Evolutionary conservation across 768 basidiomycete genomes (phyloP).

Genomic region (Podaxis rugospora): DNA sequence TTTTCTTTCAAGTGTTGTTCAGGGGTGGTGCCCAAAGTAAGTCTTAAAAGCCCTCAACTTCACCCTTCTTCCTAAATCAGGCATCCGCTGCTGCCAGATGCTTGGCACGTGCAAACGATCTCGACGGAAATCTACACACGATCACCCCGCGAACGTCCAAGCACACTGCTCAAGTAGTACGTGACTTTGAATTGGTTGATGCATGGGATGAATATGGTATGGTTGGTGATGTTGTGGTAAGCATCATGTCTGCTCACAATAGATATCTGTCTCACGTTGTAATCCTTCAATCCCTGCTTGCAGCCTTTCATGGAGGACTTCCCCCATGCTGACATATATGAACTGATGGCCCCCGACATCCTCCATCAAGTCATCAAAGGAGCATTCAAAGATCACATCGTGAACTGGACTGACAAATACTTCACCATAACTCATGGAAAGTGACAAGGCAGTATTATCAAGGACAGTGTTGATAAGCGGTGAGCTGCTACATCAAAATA

Average conservation of each 20-base stretch:
- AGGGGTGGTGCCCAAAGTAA: slow-evolving; percentile 24
- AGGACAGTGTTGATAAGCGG: slow-evolving; percentile 31
- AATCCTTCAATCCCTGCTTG: neutral
- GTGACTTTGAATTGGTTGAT: neutral
- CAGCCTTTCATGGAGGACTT: slow-evolving; percentile 28
- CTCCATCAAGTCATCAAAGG: slow-evolving; percentile 37
- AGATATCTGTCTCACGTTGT: neutral
- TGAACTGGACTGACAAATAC: slow-evolving; percentile 30
- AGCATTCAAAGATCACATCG: slow-evolving; percentile 38
- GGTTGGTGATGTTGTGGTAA: neutral
- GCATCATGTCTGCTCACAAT: neutral
- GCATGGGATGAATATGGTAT: slow-evolving; percentile 10
- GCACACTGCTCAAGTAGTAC: neutral
- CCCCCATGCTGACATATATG: slow-evolving; percentile 27
- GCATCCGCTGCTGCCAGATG: too few relatives aligned
- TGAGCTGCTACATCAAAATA: slow-evolving; percentile 10
- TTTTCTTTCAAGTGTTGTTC: slow-evolving; percentile 18
- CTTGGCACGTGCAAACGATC: too few relatives aligned
- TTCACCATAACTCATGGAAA: slow-evolving; percentile 16
- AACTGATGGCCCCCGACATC: slow-evolving; percentile 23
- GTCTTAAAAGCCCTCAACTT: too few relatives aligned
- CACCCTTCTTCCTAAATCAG: too few relatives aligned
- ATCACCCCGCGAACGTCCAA: neutral
- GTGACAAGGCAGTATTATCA: slow-evolving; percentile 17
- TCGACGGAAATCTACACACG: too few relatives aligned